Base-by-base conservation (phyloP, 257 asterid species). In the Solanum arcanum region DNA sequence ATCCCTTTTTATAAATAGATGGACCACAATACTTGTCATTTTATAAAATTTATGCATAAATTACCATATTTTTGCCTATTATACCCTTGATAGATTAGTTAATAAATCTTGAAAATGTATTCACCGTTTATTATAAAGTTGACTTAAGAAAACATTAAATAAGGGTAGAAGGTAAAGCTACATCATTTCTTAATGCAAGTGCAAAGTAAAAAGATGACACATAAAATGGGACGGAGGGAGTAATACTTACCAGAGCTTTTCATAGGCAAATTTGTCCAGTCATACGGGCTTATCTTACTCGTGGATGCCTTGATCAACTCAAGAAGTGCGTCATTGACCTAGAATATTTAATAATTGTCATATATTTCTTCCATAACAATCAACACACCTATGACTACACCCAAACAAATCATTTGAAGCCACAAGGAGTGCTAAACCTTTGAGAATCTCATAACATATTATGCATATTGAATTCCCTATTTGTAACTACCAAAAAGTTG, bases 251-350 rank as follows among this genome's bases (percentile, higher is more conserved):
- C 96, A 75, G 92, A 88, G 89, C 89, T 95, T 87, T 93, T 93
- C 87, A 35, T 87, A 39, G 96, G 90, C 94, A 97, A 88, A 92
- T 96, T 96, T 86, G 99, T 97, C 99, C 99, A 97, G 8, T 95
- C 95, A 20, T 88, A 86, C 8, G 90, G 93, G 73, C 87, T 91
- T 75, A 62, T 83, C 88, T 68, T 86, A 86, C 87, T 89, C 83
- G 91, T 91, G 56, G 99, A 93, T 77, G 98, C 99, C 88, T 90
- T 89, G 89, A 96, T 91, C 91, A 97, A 90, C 83, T 93, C 96
- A 47, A 91, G 87, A 87, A 97, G 98, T 83, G 98, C 95, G 37
- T 89, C 85, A 87, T 97, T 97, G 31, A 97, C 99, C 99, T 97
- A 96, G 85, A 90, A 41, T 69, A 23, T 88, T 74, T 83, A 23